Evolutionary conservation across 768 basidiomycete genomes (phyloP).

Genomic region (Asterophora lycoperdoides): DNA sequence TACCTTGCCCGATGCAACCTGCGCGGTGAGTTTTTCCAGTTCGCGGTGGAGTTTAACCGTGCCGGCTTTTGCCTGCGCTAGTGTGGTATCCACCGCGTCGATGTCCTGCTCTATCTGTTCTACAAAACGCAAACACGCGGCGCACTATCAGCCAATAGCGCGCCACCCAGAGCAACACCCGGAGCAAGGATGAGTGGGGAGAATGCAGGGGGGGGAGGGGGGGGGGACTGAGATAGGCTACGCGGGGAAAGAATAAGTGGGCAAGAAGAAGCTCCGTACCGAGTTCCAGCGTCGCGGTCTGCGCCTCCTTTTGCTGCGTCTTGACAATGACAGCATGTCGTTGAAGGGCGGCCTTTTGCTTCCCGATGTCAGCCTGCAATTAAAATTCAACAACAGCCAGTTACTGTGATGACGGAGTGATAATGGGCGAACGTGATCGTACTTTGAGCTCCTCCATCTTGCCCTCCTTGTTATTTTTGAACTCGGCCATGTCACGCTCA

Average conservation of each 20-base stretch:
- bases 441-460: constrained; percentile 95
- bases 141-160: constrained; percentile 1
- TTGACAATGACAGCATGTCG: constrained; percentile 82
- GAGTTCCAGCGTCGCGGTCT: constrained; percentile 83
- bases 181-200: too few relatives aligned
- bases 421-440: constrained; percentile 6
- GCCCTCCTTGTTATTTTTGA: constrained; percentile 98
- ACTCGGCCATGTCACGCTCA: constrained; percentile 96
- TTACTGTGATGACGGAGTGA: not conserved
- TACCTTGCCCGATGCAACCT: constrained; percentile 47
- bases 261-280: constrained; percentile 43
- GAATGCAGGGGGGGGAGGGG: too few relatives aligned
- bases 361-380: constrained; percentile 65
- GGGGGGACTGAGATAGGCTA: too few relatives aligned
- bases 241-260: too few relatives aligned
- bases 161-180: not conserved
- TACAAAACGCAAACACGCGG: constrained; percentile 22
- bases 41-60: constrained; percentile 58
- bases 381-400: not conserved
- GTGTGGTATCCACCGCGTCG: constrained; percentile 39
- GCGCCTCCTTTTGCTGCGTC: constrained; percentile 83
- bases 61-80: constrained; percentile 39
- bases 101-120: constrained; percentile 84
- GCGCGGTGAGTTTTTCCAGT: constrained; percentile 50
- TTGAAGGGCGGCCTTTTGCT: constrained; percentile 76